phyloP scores from a whole-genome alignment of 768 basidiomycete genomes.

The Leucosporidium yakuticum region DNA sequence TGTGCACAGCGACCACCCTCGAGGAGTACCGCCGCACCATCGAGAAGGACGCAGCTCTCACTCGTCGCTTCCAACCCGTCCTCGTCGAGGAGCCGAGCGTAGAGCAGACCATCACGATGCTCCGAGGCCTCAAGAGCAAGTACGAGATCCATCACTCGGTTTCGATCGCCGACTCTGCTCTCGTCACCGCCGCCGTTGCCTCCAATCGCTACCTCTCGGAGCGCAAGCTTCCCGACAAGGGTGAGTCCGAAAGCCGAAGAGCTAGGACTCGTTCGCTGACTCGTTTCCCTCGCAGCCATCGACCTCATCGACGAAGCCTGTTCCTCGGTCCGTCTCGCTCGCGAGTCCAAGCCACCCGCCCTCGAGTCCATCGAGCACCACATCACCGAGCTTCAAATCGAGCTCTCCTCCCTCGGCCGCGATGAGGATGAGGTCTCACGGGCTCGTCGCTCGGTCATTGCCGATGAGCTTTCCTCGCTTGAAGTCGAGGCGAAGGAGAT shows the following conservation, averaged over 20 bases:
- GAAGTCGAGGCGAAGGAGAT: constrained; percentile 51
- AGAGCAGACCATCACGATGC: constrained; percentile 80
- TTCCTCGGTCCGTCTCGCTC: constrained; percentile 78
- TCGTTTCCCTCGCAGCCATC: constrained; percentile 58
- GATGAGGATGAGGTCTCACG: constrained; percentile 46
- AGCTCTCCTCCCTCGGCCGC: constrained; percentile 81
- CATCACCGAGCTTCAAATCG: constrained; percentile 85
- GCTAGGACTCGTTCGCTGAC: constrained; percentile 88
- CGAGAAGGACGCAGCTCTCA: constrained; percentile 65
- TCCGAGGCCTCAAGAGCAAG: constrained; percentile 88
- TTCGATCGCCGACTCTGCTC: constrained; percentile 74
- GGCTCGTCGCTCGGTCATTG: constrained; percentile 16
- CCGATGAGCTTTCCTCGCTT: constrained; percentile 2
- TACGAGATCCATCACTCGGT: constrained; percentile 74
- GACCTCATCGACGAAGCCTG: constrained; percentile 70
- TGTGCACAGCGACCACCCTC: constrained; percentile 88
- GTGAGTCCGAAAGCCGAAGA: constrained; percentile 66
- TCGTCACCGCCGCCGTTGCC: constrained; percentile 81
- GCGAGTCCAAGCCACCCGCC: constrained; percentile 87
- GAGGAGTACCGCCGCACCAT: constrained; percentile 89
- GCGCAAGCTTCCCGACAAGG: constrained; percentile 39
- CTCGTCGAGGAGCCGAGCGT: constrained; percentile 86
- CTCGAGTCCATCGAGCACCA: constrained; percentile 83
- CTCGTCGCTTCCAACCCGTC: constrained; percentile 45
- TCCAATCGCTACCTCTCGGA: constrained; percentile 76